These are phyloP conservation scores for Eucalyptus marginata DNA, from an alignment of 345 rosid genomes.

Conservation along the genomic window DNA sequence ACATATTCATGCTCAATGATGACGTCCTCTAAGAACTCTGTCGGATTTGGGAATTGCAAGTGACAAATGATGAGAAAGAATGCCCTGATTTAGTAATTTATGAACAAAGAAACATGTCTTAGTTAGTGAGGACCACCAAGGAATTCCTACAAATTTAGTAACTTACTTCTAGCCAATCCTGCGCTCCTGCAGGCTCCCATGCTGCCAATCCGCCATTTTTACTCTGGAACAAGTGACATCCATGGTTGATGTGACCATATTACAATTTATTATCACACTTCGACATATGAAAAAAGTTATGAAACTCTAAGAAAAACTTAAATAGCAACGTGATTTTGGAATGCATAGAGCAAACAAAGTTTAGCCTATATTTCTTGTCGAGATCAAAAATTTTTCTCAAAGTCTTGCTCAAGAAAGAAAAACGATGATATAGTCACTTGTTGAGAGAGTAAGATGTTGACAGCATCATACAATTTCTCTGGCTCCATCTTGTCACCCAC, in stretches of 20 bases:
- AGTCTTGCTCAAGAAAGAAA: not conserved
- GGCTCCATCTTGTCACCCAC: slow-evolving; percentile 35
- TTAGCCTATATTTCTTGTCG: not conserved
- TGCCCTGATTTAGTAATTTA: not conserved
- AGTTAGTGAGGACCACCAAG: not conserved
- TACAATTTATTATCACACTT: not conserved
- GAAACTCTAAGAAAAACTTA: not conserved
- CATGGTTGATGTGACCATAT: not conserved
- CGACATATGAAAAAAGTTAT: no score
- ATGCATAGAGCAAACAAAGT: not conserved
- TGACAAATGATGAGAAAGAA: not conserved
- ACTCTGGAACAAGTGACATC: slow-evolving; percentile 12
- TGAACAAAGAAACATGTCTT: not conserved
- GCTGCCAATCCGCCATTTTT: slow-evolving; percentile 38
- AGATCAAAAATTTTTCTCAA: not conserved
- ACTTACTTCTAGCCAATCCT: slow-evolving; percentile 37
- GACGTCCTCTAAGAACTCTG: slow-evolving; percentile 32
- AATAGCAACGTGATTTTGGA: not conserved
- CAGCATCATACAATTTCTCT: slow-evolving; percentile 28
- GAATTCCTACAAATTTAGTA: slow-evolving; percentile 3
- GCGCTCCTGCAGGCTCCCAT: slow-evolving; percentile 54
- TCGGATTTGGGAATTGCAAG: slow-evolving; percentile 36
- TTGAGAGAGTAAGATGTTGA: slow-evolving; percentile 28
- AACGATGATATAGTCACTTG: slow-evolving; percentile 13
- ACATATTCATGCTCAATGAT: slow-evolving; percentile 8